Evolutionary conservation across 805 yeast genomes (phyloP), one percentile per base, ranked within the genome.

Genomic region (Metschnikowia reukaufii): DNA sequence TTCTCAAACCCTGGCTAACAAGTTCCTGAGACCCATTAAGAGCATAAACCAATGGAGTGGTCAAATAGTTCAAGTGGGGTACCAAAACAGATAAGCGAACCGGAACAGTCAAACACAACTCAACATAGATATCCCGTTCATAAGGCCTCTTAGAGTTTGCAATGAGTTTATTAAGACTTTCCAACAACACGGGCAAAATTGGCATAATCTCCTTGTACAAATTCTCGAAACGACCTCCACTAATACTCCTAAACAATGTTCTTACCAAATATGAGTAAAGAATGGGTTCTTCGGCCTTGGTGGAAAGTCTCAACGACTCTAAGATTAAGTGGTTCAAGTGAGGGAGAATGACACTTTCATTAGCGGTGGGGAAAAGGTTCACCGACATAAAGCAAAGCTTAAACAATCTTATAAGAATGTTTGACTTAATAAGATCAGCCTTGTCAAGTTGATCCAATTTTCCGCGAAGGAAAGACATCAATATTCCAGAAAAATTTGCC

Each of bases 301-400:
- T 86, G 0, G 97, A 83, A 44, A 81, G 75, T 48, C 83, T 82
- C 62, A 94, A 72, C 0, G 95, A 87, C 47, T 86, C 84, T 52
- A 94, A 70, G 29, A 94, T 90, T 57, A 95, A 72, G 49, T 86
- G 83, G 61, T 88, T 86, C 59, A 94, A 75, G 61, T 94, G 96
- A 1, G 97, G 97, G 36, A 91, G 70, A 7, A 94, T 76, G 5
- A 94, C 96, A 48, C 81, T 73, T 66, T 95, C 99, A 61, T 94
- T 95, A 2, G 86, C 80, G 4, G 82, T 70, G 0, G 98, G 97
- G 63, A 90, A 92, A 41, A 92, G 71, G 57, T 89, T 92, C 3
- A 94, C 97, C 2, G 97, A 90, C 96, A 92, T 89, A 66, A 94
- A 92, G 57, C 96, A 89, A 33, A 94, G 72, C 65, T 91, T 92